These are phyloP conservation scores for Bombardia bombarda DNA, from an alignment of 495 filamentous ascomycete species.

Conservation along the genomic window DNA sequence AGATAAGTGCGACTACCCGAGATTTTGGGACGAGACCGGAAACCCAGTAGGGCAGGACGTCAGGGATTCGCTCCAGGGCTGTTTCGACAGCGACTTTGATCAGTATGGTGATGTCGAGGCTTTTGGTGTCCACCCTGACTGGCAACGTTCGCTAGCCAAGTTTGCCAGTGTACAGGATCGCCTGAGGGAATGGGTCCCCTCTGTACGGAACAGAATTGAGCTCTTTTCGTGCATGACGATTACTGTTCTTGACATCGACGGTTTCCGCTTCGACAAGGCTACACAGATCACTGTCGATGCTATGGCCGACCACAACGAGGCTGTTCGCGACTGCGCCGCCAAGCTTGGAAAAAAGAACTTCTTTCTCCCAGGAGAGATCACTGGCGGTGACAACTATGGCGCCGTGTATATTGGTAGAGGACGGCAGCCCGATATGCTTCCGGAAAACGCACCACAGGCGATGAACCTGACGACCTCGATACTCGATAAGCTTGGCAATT, in stretches of 20 bases:
- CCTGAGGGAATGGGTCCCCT: constrained; percentile 58
- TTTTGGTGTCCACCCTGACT: constrained; percentile 59
- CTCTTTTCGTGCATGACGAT: constrained; percentile 59
- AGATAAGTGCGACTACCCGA: constrained; percentile 54
- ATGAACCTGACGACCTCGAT: too few relatives aligned
- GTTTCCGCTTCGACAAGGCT: constrained; percentile 60
- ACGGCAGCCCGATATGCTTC: constrained; percentile 44
- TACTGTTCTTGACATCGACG: constrained; percentile 56
- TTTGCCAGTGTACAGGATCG: constrained; percentile 67
- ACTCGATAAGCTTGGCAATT: too few relatives aligned
- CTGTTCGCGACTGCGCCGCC: constrained; percentile 46
- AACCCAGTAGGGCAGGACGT: constrained; percentile 39
- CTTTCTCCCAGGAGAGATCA: constrained; percentile 57
- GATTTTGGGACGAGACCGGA: constrained; percentile 59
- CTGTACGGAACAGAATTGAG: constrained; percentile 50
- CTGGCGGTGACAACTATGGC: constrained; percentile 51
- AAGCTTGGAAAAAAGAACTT: constrained; percentile 54
- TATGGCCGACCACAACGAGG: constrained; percentile 45
- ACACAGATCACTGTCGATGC: constrained; percentile 56
- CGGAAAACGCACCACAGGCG: constrained; percentile 31
- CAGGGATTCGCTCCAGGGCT: constrained; percentile 43
- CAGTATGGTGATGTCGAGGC: constrained; percentile 57
- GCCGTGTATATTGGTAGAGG: constrained; percentile 58
- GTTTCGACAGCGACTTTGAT: constrained; percentile 60
- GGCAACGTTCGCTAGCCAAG: constrained; percentile 55